A percentile compares a stretch with the other conserved stretches of the same genome.
These are phyloP conservation scores for Leccinum barrowsii DNA, from an alignment of 768 basidiomycete genomes.

Conservation along the genomic window DNA sequence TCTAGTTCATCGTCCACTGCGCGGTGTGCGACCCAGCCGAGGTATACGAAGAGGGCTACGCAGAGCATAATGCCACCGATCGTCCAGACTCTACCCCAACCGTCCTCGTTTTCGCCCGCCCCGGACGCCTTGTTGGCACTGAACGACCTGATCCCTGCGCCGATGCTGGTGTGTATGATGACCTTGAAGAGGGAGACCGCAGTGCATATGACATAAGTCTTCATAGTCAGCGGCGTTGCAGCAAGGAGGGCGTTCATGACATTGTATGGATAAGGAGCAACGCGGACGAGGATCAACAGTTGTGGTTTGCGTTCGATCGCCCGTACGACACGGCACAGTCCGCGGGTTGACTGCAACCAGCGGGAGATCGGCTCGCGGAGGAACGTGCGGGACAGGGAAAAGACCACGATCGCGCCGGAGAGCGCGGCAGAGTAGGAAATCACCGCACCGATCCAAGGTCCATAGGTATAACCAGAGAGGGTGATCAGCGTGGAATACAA, in stretches of 20 bases:
- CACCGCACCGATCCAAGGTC: conserved; percentile 77
- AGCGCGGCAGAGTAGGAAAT: conserved; percentile 88
- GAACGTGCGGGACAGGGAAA: conserved; percentile 71
- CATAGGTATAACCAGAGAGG: conserved; percentile 88
- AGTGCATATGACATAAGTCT: conserved; percentile 77
- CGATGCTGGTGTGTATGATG: conserved; percentile 86
- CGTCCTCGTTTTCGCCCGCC: conserved; percentile 37
- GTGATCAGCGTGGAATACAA: conserved; percentile 92
- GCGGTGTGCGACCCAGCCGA: conserved; percentile 74
- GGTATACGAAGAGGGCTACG: conserved; percentile 72
- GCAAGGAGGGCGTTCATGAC: conserved; percentile 94
- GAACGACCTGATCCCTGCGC: conserved; percentile 83
- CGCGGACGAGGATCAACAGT: conserved; percentile 85
- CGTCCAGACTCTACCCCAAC: conserved; percentile 59
- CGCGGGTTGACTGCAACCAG: conserved; percentile 67
- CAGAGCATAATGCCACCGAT: conserved; percentile 67
- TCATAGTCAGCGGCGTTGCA: conserved; percentile 73
- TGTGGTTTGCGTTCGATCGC: conserved; percentile 87
- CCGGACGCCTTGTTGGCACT: conserved; percentile 42
- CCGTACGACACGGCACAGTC: conserved; percentile 76
- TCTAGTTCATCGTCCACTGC: conserved; percentile 56
- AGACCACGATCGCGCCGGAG: conserved; percentile 79
- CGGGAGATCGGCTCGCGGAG: conserved; percentile 67
- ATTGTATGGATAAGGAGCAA: conserved; percentile 92
- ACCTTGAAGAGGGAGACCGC: conserved; percentile 85